Base-by-base conservation (phyloP, 805 yeast genomes). In the Isabelozyma heimii region DNA sequence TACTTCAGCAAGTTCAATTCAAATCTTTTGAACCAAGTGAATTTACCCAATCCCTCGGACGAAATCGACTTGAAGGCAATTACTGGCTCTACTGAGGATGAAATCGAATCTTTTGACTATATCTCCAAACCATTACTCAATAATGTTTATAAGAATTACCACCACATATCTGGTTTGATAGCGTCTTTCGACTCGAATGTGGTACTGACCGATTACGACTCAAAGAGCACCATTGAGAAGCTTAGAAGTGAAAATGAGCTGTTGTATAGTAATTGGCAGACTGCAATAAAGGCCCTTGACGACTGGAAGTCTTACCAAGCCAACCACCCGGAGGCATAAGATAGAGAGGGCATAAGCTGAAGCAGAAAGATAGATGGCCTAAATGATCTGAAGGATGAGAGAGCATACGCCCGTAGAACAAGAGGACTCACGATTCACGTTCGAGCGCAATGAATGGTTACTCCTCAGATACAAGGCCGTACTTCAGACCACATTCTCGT, bases 211-310 rank as follows among this genome's bases (percentile, higher is more conserved):
- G 24, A 43, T 8, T 51, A 52, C 17, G 56, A 51, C 17, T 42
- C 52, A 5, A 52, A 54, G 27, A 13, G n/a, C 8, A 49, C 52
- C 14, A 48, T 64, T 37, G 51, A 56, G 35, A 58, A 59, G 44
- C 58, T 72, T 45, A 54, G 57, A 43, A 58, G 58, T n/a, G 77
- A 74, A 45, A 62, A 72, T 47, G 66, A 61, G 26, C 51, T 53
- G 16, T 62, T 72, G 44, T 60, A 60, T 13, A 56, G 60, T 37
- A 73, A 70, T 47, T 72, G 76, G 75, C 59, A 69, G 47, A 71
- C 70, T 35, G 75, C 78, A 0, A 58, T 70, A 48, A 61, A 60
- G 42, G 67, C 74, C 2, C 54, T 69, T 4, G 78, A 74, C 26
- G 63, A 67, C 44, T 74, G 76, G 77, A 69, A 68, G 47, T 58